Evolutionary conservation across 2,329 filamentous ascomycete species (phyloP), one percentile per base, ranked within the genome.

Genomic region (Magnaporthales sp.): DNA sequence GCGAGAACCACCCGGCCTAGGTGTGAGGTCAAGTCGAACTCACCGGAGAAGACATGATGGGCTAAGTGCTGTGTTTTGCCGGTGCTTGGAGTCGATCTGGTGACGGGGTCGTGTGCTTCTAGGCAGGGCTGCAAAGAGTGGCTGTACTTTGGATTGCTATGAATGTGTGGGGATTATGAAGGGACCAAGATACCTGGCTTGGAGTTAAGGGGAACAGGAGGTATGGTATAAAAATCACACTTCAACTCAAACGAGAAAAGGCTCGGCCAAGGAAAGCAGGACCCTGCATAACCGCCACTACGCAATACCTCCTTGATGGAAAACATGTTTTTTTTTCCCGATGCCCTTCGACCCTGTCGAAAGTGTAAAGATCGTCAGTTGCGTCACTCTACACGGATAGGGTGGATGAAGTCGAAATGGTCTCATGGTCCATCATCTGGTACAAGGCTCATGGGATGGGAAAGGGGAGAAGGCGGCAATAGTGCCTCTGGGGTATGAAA

Each of bases 141-240:
- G n/a, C 22, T 58, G 11, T 26, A 58, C n/a, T 24, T 46, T 26
- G 15, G 22, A 58, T 11, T 15, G 8, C 4, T 58, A 58, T 24
- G 22, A 11, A 58, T 58, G 54, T 58, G 54, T n/a, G 24, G 19
- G 54, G n/a, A 8, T n/a, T 26, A 58, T 24, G n/a, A 22, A 58
- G 54, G 54, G 22, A 58, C 38, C 38, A 46, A 46, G 38, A 46
- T 46, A n/a, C 15, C 11, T 19, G 22, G 13, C 54, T 58, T 32
- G 62, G 62, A 30, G 38, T 11, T 19, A 26, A 64, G 22, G 32
- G 32, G 62, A 63, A 38, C 62, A 51, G 38, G 13, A 64, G 22
- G 54, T 31, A 29, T n/a, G 31, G 32, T 64, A 46, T 64, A 46
- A 46, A 64, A 64, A 46, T 64, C 32, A 54, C 32, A 63, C 62